A percentile compares a stretch with the other conserved stretches of the same genome.
These are phyloP conservation scores for Stemphylium lycopersici DNA, from an alignment of 2,329 filamentous ascomycete species.

Conservation along the genomic window DNA sequence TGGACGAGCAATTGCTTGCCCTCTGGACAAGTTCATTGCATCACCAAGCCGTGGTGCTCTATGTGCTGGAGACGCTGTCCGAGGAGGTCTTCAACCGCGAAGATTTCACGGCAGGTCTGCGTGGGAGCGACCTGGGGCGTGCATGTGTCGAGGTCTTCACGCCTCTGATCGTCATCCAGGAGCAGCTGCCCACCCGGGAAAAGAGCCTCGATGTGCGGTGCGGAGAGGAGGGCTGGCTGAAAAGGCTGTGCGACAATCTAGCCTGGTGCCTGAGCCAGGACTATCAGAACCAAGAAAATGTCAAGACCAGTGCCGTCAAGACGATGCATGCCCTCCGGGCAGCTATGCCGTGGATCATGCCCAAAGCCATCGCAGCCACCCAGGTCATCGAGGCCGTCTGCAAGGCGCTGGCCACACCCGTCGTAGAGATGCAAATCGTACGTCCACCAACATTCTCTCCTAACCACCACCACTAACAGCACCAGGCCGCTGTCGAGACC, in stretches of 20 bases:
- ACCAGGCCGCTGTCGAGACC: constrained; percentile 71
- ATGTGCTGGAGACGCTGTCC: constrained; percentile 86
- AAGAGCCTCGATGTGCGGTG: constrained; percentile 72
- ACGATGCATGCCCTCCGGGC: constrained; percentile 78
- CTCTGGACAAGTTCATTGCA: constrained; percentile 72
- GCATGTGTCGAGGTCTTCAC: constrained; percentile 95
- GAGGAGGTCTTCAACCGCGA: constrained; percentile 94
- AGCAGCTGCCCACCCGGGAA: constrained; percentile 77
- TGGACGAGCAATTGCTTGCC: constrained; percentile 82
- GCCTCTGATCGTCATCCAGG: constrained; percentile 73
- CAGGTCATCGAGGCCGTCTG: constrained; percentile 47
- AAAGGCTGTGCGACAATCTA: constrained; percentile 75
- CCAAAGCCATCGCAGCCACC: constrained; percentile 73
- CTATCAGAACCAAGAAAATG: constrained; percentile 68
- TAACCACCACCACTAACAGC: constrained; percentile 21
- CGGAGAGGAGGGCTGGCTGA: constrained; percentile 86
- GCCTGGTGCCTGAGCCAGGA: constrained; percentile 72
- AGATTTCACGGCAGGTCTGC: constrained; percentile 81
- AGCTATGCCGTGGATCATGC: constrained; percentile 84
- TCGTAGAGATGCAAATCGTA: constrained; percentile 46
- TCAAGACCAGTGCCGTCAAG: constrained; percentile 75
- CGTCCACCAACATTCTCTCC: neutral
- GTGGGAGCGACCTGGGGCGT: constrained; percentile 83
- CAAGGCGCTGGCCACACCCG: constrained; percentile 48
- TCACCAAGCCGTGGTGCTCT: constrained; percentile 86